Evolutionary conservation across 257 asterid genomes (phyloP).

Genomic region (Lavandula angustifolia): DNA sequence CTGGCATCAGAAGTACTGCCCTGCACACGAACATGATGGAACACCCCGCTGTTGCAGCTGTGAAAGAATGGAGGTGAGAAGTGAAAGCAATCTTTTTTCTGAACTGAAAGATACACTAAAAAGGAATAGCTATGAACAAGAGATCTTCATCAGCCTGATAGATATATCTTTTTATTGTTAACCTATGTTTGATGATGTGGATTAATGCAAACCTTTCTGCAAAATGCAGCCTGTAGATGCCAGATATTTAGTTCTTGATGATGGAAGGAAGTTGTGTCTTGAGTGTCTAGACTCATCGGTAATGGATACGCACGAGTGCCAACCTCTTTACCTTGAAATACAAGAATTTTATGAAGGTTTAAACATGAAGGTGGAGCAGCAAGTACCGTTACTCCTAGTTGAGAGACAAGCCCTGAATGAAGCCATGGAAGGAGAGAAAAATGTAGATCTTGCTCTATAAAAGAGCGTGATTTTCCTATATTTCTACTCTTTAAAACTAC

Average conservation of each 20-base stretch:
- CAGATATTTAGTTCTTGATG: constrained; percentile 81
- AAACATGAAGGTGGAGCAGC: constrained; percentile 96
- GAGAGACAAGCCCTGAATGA: constrained; percentile 98
- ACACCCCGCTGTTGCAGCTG: constrained; percentile 99
- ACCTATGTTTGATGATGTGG: neutral
- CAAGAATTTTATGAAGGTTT: constrained; percentile 96
- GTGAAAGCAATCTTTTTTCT: neutral
- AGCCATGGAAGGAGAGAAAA: constrained; percentile 99
- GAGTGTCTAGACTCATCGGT: constrained; percentile 96
- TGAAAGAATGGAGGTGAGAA: constrained; percentile 88
- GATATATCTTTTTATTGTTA: neutral
- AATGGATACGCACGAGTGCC: constrained; percentile 98
- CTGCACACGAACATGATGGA: constrained; percentile 86
- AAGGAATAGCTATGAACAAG: neutral
- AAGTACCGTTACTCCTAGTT: constrained; percentile 88
- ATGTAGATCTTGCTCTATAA: constrained; percentile 46
- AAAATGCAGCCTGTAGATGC: constrained; percentile 81
- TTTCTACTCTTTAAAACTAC: neutral
- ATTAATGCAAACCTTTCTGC: constrained; percentile 23
- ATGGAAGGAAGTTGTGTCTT: constrained; percentile 89
- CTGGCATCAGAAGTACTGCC: constrained; percentile 98
- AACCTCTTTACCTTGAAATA: constrained; percentile 93
- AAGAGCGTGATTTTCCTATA: neutral
- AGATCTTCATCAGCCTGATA: neutral
- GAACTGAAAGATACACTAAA: neutral